These are phyloP conservation scores for Stagonosporopsis vannaccii DNA, from an alignment of 2,329 filamentous ascomycete species.

Conservation along the genomic window DNA sequence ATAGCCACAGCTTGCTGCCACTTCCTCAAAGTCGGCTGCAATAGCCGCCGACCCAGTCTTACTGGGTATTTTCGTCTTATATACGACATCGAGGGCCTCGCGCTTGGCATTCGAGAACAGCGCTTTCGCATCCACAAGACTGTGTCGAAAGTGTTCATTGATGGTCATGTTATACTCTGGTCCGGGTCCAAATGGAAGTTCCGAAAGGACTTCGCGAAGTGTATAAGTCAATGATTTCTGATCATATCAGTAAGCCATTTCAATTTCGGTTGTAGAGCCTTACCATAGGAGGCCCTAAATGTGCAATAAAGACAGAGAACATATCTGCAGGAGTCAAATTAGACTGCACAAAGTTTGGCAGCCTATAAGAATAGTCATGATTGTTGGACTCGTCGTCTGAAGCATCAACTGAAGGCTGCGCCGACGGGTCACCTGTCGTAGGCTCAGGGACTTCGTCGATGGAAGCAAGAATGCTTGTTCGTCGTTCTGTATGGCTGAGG, in stretches of 20 bases:
- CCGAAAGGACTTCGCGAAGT: constrained; percentile 84
- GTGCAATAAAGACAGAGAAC: constrained; percentile 86
- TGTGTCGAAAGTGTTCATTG: constrained; percentile 80
- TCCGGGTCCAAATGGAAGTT: constrained; percentile 78
- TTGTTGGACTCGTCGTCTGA: constrained; percentile 42
- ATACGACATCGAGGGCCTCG: constrained; percentile 79
- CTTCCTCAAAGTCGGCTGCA: constrained; percentile 94
- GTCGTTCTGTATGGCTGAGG: constrained; percentile 41
- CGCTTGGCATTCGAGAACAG: constrained; percentile 80
- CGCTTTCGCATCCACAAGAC: constrained; percentile 78
- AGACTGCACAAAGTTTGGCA: constrained; percentile 39
- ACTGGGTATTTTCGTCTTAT: constrained; percentile 77
- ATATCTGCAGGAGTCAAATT: constrained; percentile 75
- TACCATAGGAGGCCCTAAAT: constrained; percentile 88
- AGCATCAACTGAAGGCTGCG: constrained; percentile 31
- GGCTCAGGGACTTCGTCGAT: constrained; percentile 53
- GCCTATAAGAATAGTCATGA: constrained; percentile 20
- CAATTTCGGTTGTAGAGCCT: neutral
- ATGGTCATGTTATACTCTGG: constrained; percentile 74
- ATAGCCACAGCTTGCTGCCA: constrained; percentile 95
- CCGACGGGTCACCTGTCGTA: constrained; percentile 37
- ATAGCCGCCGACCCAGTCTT: constrained; percentile 74
- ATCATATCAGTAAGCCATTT: constrained; percentile 29
- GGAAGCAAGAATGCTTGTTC: constrained; percentile 50
- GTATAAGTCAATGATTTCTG: constrained; percentile 91